Evolutionary conservation across 2,329 filamentous ascomycete species (phyloP).

Genomic region (Pleomassaria siparia): DNA sequence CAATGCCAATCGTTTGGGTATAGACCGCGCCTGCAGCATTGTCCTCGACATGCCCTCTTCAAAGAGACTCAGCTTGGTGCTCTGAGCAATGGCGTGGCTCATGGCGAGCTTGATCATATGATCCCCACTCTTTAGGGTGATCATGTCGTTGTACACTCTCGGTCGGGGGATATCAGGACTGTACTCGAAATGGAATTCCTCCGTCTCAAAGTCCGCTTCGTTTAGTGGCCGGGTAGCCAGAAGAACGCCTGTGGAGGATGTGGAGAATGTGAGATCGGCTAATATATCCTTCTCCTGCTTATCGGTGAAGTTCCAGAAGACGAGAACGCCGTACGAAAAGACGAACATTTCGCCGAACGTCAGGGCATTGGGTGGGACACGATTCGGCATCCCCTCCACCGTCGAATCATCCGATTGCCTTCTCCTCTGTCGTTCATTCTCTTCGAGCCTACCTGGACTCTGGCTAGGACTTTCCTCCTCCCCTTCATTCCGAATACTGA

Average conservation of each 20-base stretch:
- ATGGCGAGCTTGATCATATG: constrained; percentile 99
- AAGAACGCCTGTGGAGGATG: constrained; percentile 63
- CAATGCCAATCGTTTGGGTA: constrained; percentile 83
- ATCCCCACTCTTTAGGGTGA: constrained; percentile 88
- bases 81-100: constrained; percentile 95
- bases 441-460: constrained; percentile 11
- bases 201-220: constrained; percentile 92
- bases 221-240: constrained; percentile 78
- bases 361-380: constrained; percentile 70
- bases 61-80: constrained; percentile 93
- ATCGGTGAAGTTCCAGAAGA: constrained; percentile 99
- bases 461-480: constrained; percentile 29
- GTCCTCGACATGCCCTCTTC: constrained; percentile 95
- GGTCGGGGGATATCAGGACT: constrained; percentile 82
- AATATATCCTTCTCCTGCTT: constrained; percentile 95
- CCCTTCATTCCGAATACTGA: constrained; percentile 47
- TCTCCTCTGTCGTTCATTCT: constrained; percentile 8
- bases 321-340: constrained; percentile 94
- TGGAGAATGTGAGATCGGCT: constrained; percentile 88
- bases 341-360: constrained; percentile 94
- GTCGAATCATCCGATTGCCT: constrained; percentile 5
- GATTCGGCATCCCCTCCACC: constrained; percentile 44
- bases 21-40: constrained; percentile 89
- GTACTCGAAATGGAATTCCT: constrained; percentile 99
- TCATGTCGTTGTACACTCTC: constrained; percentile 98